Base-by-base conservation (phyloP, 2,329 filamentous ascomycete genomes). In the Colletotrichum sp. region DNA sequence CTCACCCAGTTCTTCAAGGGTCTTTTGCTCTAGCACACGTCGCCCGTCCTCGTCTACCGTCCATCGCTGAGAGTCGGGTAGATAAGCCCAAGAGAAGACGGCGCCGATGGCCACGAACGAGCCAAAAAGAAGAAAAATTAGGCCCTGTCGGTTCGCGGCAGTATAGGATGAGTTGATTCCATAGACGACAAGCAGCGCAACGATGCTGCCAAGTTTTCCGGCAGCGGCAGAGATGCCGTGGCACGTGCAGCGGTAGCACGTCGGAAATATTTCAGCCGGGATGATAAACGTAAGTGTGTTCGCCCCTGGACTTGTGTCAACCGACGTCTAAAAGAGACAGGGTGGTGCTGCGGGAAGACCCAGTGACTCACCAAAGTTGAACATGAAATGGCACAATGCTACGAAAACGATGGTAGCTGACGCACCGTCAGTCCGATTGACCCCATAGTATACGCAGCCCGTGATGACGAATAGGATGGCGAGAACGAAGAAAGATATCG, bases 201-300 rank as follows among this genome's bases (percentile, higher is more conserved):
- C 80, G 65, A 92, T 86, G 72, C 88, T 89, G 29, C 90, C 90
- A 2, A 90, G 80, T 77, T 92, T 92, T 13, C 90, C 90, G 1
- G 87, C 86, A 0, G 90, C 90, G 0, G 90, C 90, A 0, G 90
- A 90, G 66, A 92, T 90, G 29, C 90, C 90, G 77, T 92, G 90
- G 72, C 90, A 92, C 0, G 90, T 91, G 65, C 87, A 90, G 54
- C 91, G 87, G 77, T 92, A 92, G 75, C 87, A 87, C 3, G 91
- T 93, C 0, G 90, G 90, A 78, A 93, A 93, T 55, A 91, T 88
- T 78, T 93, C 91, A 55, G 90, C 90, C 2, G 91, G 90, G 18
- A 93, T 88, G 68, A 92, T 89, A 77, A 93, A 92, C 0, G 90
- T 92, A 13, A 92, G 86, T 0, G 89, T 90, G 77, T 92, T 92